Base-by-base conservation (phyloP, 768 basidiomycete genomes). In the Leccinum imitatum region DNA sequence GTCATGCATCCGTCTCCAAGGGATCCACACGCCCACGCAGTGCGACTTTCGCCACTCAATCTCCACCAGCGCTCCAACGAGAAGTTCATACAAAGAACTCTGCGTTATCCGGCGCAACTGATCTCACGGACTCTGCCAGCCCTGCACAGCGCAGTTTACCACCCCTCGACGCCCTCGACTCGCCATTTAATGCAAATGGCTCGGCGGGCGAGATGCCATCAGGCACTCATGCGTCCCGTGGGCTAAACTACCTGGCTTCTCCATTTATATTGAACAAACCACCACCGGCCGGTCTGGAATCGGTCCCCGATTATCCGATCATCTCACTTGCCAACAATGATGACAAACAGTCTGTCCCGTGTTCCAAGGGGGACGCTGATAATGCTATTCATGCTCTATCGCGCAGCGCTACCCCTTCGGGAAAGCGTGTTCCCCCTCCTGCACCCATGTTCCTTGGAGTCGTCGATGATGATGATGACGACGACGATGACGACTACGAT, bases 1-100 rank as follows among this genome's bases (percentile, higher is more conserved):
- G 59, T 35, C 54, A 48, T 8, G 46, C 54, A 8, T 74, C 72
- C 3, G 51, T 65, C 23, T 64, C 63, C 19, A 58, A 59, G 10
- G 62, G 46, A 52, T 63, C 61, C 7, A 65, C 64, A 19, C 65
- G 60, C 1, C 30, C 65, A 33, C 64, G 62, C 52, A 65, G 68
- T 50, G 44, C 63, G 6, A 66, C 65, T n/a, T 47, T 50, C 4
- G 59, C 53, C 17, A 47, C 60, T 3, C 65, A 56, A n/a, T 55
- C 53, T 1, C 58, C 60, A 53, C 50, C 60, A 3, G 44, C 37
- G 10, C 23, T 47, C 27, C 66, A 59, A 9, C 54, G 58, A 30
- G 56, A 44, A 25, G 27, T 53, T 48, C 56, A 39, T 11, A 50
- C 41, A 17, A 64, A 54, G 57, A 61, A 56, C 31, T 53, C 53